Evolutionary conservation across 2,329 filamentous ascomycete genomes (phyloP), one percentile per base, ranked within the genome.

Genomic region (Sarocladium oryzae): DNA sequence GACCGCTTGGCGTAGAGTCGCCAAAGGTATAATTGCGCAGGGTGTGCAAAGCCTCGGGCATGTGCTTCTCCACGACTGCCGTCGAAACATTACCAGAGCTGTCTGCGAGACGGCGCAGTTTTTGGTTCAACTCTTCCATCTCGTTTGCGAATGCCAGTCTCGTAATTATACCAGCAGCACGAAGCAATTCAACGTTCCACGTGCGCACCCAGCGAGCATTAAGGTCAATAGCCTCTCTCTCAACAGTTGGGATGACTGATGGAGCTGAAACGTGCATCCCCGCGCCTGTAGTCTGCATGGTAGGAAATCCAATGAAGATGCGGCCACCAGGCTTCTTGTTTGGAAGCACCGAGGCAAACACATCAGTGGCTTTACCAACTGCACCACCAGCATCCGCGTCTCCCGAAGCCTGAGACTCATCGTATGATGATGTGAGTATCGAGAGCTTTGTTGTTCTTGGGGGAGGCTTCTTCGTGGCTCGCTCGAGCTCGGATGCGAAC

Each of bases 241-340:
- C 93, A 2, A 99, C 95, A 0, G 93, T 99, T 0, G 93, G 93
- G 52, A 99, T 99, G 13, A 99, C 85, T 0, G 92, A 96, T 1
- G 91, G 93, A 0, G 93, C 93, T 11, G 92, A 97, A 26, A 99
- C 87, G 66, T 99, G 93, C 64, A 95, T 87, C 15, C 92, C 88
- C 24, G 92, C 84, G 51, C 92, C 93, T 0, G 95, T 99, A 0
- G 93, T 99, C 70, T 99, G 93, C 58, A 92, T 91, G 1, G 93
- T 99, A 2, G 93, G 92, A 63, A 99, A 99, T 0, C 93, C 93
- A 61, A 99, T 99, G 62, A 97, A 99, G 51, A 99, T 88, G 50
- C 89, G 85, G 6, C 93, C 93, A 8, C 82, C 81, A 0, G 80
- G 79, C 59, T 88, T 88, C 66, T 90, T 95, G 52, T 81, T 89